A percentile compares a stretch with the other conserved stretches of the same genome.
These are phyloP conservation scores for Aechmea fasciata DNA, from an alignment of 176 grass and related monocot genomes.

Conservation along the genomic window DNA sequence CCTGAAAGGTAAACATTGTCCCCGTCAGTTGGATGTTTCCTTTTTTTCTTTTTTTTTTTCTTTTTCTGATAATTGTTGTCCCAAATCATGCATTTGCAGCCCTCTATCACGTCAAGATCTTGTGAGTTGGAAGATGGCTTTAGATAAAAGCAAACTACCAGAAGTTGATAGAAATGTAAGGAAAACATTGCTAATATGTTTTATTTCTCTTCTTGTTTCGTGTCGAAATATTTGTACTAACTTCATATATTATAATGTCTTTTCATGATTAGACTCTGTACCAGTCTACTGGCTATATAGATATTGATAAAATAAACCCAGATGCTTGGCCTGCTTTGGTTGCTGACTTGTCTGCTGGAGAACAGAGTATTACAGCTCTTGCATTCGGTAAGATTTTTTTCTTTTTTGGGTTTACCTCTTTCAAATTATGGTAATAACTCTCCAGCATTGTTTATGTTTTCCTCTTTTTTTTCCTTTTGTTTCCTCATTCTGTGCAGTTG, in stretches of 20 bases:
- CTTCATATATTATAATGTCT: neutral
- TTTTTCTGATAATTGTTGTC: neutral
- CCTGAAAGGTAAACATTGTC: conserved; percentile 47
- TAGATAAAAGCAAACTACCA: conserved; percentile 63
- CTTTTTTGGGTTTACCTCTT: neutral
- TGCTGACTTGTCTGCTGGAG: conserved; percentile 62
- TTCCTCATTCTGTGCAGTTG: neutral
- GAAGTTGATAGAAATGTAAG: conserved; percentile 79
- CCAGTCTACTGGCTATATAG: conserved; percentile 65
- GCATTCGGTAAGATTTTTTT: conserved; percentile 55
- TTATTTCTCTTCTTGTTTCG: conserved; percentile 1
- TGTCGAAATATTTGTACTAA: neutral
- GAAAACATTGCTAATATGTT: conserved; percentile 14
- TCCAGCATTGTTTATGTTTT: neutral
- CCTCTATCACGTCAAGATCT: conserved; percentile 87
- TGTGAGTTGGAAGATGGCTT: conserved; percentile 89
- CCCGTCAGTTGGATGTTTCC: neutral
- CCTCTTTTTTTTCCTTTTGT: neutral
- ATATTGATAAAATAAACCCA: conserved; percentile 84
- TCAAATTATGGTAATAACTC: neutral
- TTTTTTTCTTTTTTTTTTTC: neutral
- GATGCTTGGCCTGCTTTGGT: conserved; percentile 85
- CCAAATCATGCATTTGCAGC: conserved; percentile 37
- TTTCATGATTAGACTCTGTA: conserved; percentile 45
- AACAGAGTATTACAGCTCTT: conserved; percentile 88